Base-by-base conservation (phyloP, 768 basidiomycete species). In the Tylopilus sp. region DNA sequence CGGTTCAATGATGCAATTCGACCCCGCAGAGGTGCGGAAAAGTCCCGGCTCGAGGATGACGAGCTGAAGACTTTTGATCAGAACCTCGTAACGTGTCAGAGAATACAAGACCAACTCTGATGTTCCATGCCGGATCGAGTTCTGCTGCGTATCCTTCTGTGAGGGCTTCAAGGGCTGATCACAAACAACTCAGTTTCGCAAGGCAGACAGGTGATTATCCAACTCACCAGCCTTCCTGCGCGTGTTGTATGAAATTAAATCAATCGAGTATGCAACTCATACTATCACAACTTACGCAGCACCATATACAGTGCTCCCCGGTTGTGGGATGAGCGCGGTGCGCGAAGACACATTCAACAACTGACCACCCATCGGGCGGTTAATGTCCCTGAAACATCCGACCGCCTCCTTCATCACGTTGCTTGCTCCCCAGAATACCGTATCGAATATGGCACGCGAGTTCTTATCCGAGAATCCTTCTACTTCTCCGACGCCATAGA, bases 391-490 rank as follows among this genome's bases (percentile, higher is more conserved):
- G 59, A 76, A 73, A 50, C 66, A 64, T 30, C 45, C 50, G 29
- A 75, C 53, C 8, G 74, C 73, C 50, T 68, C 69, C 29, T 41
- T 61, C 48, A 66, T 69, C 10, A 73, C 68, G 30, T 58, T 62
- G n/a, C 52, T 55, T 6, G 68, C 66, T 28, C 70, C 68, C 71
- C 70, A 72, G 48, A 66, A 65, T 46, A 69, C 56, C 53, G 66
- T 64, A 37, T 77, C 76, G 52, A 79, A 77, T 62, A 71, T 51
- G 26, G 56, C 59, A 90, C 93, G n/a, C 78, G 91, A 38, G 72
- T 91, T 50, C 79, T 91, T 49, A 87, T 95, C 52, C 89, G 93
- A 2, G 85, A 93, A 64, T 85, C 87, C 16, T 74, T 96, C 29
- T 87, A 93, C 71, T 87, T 95, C 77, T 3, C 59, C 68, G 19